Conservation (phyloP, 169 alveolate genomes). For the Plasmodium fragile region DNA sequence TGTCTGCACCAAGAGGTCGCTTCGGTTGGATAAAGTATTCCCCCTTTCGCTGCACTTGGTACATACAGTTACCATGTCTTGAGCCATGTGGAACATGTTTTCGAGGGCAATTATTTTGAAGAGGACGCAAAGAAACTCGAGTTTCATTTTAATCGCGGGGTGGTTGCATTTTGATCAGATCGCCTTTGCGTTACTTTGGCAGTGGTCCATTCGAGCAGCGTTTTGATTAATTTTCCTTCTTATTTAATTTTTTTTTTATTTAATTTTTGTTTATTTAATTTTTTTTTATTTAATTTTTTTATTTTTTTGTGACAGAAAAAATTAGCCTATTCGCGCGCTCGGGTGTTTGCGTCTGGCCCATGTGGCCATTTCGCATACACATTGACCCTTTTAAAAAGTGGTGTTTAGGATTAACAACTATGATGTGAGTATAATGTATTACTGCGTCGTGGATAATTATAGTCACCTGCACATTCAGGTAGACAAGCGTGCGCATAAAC, state of each 20-base stretch:
- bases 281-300: neutral
- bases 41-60: neutral
- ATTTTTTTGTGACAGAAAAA: neutral
- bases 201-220: neutral
- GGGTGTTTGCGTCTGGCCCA: neutral
- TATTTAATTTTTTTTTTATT: neutral
- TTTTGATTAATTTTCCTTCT: neutral
- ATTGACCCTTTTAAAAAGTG: neutral
- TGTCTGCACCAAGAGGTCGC: neutral
- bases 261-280: neutral
- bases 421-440: neutral
- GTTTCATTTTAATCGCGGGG: slow-evolving; percentile 48
- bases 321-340: neutral
- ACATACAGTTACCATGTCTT: slow-evolving; percentile 17
- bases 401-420: neutral
- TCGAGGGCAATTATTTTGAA: slow-evolving; percentile 46
- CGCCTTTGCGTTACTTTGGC: neutral
- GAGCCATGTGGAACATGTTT: slow-evolving; percentile 16
- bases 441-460: neutral
- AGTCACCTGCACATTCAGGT: neutral
- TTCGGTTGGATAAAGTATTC: slow-evolving; percentile 5
- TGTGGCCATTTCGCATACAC: neutral
- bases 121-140: neutral
- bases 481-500: neutral
- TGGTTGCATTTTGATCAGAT: neutral